phyloP scores from a whole-genome alignment of 2,329 filamentous ascomycete genomes.

The Colletotrichum horii region DNA sequence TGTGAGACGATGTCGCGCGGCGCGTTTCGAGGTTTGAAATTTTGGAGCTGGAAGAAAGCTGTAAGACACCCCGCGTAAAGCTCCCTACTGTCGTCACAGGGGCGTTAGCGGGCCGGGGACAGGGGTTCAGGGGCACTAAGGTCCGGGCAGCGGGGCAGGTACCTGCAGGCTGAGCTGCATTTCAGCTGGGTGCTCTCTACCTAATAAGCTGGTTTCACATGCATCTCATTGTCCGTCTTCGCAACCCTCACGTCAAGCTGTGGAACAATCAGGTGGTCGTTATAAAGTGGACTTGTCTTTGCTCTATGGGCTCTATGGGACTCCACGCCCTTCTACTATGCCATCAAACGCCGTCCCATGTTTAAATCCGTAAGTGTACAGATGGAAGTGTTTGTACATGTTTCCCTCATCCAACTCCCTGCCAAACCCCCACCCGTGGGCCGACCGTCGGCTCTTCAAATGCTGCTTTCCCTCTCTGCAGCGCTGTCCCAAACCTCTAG shows the following conservation, averaged over 20 bases:
- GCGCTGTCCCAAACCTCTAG: constrained; percentile 62
- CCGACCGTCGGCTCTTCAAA: not conserved
- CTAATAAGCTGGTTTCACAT: not conserved
- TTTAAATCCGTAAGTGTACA: constrained; percentile 22
- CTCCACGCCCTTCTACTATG: constrained; percentile 15
- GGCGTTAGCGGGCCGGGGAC: not conserved
- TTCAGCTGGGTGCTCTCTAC: not conserved
- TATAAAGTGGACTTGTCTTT: constrained; percentile 17
- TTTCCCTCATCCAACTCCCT: not conserved
- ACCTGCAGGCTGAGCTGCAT: not conserved
- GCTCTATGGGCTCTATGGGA: constrained; percentile 23
- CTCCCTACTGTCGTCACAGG: constrained; percentile 3
- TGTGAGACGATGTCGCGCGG: not conserved
- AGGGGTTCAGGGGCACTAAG: not conserved
- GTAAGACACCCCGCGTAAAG: constrained; percentile 11
- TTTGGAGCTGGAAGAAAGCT: constrained; percentile 9
- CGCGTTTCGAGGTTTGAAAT: constrained; percentile 8
- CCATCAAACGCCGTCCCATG: constrained; percentile 20
- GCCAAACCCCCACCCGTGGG: not conserved
- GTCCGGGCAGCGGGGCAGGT: not conserved
- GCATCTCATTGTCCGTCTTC: not conserved
- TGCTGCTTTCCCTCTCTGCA: constrained; percentile 6
- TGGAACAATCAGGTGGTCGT: not conserved
- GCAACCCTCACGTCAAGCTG: not conserved
- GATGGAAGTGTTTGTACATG: constrained; percentile 16